Evolutionary conservation across 2,329 filamentous ascomycete genomes (phyloP), one percentile per base, ranked within the genome.

Genomic region (Daldinia sp.): DNA sequence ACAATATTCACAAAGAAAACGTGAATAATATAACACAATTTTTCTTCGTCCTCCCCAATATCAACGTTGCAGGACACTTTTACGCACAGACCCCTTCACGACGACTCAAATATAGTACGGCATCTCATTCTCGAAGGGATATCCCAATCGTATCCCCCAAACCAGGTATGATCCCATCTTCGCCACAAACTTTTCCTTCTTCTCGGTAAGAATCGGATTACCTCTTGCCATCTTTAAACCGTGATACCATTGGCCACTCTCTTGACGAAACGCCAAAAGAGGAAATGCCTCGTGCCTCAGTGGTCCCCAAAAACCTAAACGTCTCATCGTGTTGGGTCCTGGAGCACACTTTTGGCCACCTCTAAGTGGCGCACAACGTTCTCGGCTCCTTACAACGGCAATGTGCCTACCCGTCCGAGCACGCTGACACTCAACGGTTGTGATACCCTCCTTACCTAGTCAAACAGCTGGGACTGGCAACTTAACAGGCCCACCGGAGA

Each of bases 391-490:
- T 60, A 43, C 60, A 45, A 43, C 58, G 54, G 61, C 53, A 53
- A 60, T 60, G 66, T 58, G 54, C 21, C 23, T 47, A 55, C 21
- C 64, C 62, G 58, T 43, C 60, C 61, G 65, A 48, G 37, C 51
- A 63, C 59, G 52, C 47, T 41, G 39, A 47, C 58, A 69, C 64
- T 30, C 54, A 66, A 63, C 67, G 65, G 66, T 63, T 63, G 58
- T 58, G 58, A 61, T 43, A 57, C 62, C 32, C n/a, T 52, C 11
- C 30, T 54, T 54, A 30, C 30, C 52, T 54, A 30, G 29, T 41
- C 61, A 52, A 55, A 35, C 60, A 48, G 55, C 57, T 53, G 59
- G 67, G 57, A 45, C 39, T 39, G 13, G 32, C 47, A 29, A 69
- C 62, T 53, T 63, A 32, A 68, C 57, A 70, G 60, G 62, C 27